phyloP scores from a whole-genome alignment of 2,329 filamentous ascomycete genomes.

The Xylaria sp. region DNA sequence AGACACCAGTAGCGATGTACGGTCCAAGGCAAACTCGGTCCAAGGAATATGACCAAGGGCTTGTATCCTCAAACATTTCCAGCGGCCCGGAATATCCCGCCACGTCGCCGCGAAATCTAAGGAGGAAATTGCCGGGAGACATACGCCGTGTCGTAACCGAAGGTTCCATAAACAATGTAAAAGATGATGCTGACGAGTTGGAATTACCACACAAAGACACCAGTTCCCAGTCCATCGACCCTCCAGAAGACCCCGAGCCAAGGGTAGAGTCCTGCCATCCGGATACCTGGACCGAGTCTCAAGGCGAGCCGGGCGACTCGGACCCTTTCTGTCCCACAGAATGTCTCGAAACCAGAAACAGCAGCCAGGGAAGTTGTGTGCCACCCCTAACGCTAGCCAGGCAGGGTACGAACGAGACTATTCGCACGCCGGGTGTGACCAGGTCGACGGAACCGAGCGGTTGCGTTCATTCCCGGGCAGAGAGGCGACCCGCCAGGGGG shows the following conservation, averaged over 20 bases:
- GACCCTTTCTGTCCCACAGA: slow-evolving; percentile 33
- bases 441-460: neutral
- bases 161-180: neutral
- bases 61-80: neutral
- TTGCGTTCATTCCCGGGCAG: neutral
- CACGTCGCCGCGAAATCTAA: neutral
- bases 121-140: neutral
- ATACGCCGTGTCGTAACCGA: neutral
- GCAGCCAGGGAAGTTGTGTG: slow-evolving; percentile 4
- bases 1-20: slow-evolving; percentile 9
- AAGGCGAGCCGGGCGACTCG: slow-evolving; percentile 34
- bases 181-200: neutral
- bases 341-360: slow-evolving; percentile 23
- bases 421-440: neutral
- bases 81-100: neutral
- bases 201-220: neutral
- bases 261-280: slow-evolving; percentile 28
- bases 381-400: neutral
- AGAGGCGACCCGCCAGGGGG: neutral
- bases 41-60: neutral
- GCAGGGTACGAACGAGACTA: slow-evolving; percentile 1
- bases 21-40: neutral
- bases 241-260: neutral
- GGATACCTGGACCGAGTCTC: slow-evolving; percentile 31
- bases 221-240: neutral